Evolutionary conservation across 352 stramenopile species (phyloP).

Genomic region (Elongisporangium anandrum): DNA sequence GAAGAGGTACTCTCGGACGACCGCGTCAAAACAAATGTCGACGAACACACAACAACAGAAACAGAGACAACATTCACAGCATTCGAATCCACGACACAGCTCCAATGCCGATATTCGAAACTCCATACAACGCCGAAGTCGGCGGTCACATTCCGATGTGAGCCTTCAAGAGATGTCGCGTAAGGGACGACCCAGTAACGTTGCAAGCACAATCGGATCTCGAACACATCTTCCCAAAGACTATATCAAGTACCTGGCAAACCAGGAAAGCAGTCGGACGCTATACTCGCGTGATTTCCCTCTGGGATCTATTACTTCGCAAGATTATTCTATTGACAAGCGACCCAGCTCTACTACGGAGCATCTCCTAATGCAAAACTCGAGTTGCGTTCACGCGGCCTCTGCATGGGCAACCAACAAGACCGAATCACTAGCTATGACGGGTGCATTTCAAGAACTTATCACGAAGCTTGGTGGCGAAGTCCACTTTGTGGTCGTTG

Average conservation of each 20-base stretch:
- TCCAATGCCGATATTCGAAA: slow-evolving; percentile 20
- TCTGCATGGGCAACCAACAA: slow-evolving; percentile 75
- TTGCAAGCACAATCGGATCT: background rate
- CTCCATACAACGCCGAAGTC: slow-evolving; percentile 31
- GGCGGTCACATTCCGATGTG: slow-evolving; percentile 43
- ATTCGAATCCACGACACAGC: slow-evolving; percentile 27
- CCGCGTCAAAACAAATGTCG: slow-evolving; percentile 23
- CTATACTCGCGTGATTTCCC: background rate
- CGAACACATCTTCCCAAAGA: background rate
- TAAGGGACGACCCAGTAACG: background rate
- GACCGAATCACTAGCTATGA: slow-evolving; percentile 70
- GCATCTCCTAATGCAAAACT: slow-evolving; percentile 45
- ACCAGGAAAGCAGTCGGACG: background rate
- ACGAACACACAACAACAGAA: slow-evolving; percentile 16
- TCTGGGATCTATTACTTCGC: background rate
- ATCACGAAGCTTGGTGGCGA: slow-evolving; percentile 72
- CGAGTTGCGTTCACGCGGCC: slow-evolving; percentile 60
- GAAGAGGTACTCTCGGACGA: slow-evolving; percentile 23
- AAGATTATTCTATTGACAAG: background rate
- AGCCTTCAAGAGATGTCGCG: slow-evolving; percentile 19
- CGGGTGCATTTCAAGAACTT: slow-evolving; percentile 72
- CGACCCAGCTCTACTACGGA: slow-evolving; percentile 39
- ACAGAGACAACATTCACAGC: slow-evolving; percentile 15
- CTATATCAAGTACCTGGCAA: slow-evolving; percentile 4
- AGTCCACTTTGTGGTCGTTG: slow-evolving; percentile 83